Percentiles rank a stretch among this genome's conserved stretches.
Conservation (phyloP, 2,329 filamentous ascomycete genomes). For the Dothideomycetes sp. region DNA sequence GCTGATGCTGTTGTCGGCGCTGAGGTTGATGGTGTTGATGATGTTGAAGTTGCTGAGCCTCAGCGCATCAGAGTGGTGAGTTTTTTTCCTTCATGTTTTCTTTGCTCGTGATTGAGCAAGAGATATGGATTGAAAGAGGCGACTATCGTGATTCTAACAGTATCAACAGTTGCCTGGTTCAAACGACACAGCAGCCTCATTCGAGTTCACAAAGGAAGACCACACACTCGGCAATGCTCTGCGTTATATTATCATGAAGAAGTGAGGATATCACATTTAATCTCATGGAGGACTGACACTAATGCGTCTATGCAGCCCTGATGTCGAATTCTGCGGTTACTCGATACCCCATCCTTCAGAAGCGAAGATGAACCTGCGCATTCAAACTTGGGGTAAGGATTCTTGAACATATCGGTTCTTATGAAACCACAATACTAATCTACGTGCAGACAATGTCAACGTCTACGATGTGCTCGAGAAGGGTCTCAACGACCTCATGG, state of each 20-base stretch:
- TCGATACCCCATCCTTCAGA: conserved; percentile 96
- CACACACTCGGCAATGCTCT: conserved; percentile 93
- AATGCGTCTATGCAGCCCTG: conserved; percentile 51
- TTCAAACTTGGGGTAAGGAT: conserved; percentile 84
- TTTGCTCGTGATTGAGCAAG: not conserved
- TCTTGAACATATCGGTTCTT: not conserved
- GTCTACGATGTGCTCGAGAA: conserved; percentile 84
- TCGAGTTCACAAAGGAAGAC: conserved; percentile 87
- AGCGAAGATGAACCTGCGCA: conserved; percentile 90
- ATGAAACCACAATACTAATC: conserved; percentile 6
- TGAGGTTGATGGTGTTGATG: conserved; percentile 37
- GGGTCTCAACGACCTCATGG: conserved; percentile 77
- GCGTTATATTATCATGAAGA: conserved; percentile 96
- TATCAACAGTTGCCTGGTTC: conserved; percentile 67
- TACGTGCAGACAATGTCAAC: conserved; percentile 57
- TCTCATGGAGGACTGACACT: not conserved
- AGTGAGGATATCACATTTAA: conserved; percentile 45
- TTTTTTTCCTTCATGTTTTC: conserved; percentile 8
- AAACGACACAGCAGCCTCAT: conserved; percentile 78
- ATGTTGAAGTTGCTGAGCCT: conserved; percentile 29
- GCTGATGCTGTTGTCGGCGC: conserved; percentile 33
- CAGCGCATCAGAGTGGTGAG: conserved; percentile 39
- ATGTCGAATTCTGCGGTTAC: conserved; percentile 97
- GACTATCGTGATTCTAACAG: not conserved
- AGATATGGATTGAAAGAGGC: not conserved